A percentile compares a stretch with the other conserved stretches of the same genome.
Conservation (phyloP, 441 rosid genomes). For the Isatis lusitanica region DNA sequence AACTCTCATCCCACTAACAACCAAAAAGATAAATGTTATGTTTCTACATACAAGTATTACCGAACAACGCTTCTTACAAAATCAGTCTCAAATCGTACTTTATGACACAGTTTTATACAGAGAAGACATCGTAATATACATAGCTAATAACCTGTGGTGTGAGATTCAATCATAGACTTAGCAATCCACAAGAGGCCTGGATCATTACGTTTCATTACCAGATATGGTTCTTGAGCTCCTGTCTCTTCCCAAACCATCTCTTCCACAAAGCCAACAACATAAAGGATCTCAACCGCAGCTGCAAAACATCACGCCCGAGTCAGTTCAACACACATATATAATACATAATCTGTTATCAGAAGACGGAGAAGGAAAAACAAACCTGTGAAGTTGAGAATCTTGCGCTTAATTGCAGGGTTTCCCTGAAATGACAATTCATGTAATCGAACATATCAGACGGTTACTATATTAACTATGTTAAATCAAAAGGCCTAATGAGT, state of each 20-base stretch:
- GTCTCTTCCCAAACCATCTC: slow-evolving; percentile 49
- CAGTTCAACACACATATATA: not conserved
- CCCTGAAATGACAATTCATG: slow-evolving; percentile 53
- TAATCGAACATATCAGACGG: not conserved
- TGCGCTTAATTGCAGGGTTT: slow-evolving; percentile 69
- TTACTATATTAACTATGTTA: not conserved
- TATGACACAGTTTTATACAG: slow-evolving; percentile 4
- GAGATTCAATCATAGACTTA: slow-evolving; percentile 71
- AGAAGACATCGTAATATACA: not conserved
- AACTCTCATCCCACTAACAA: too few relatives aligned
- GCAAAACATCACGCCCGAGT: slow-evolving; percentile 18
- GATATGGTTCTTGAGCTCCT: slow-evolving; percentile 58
- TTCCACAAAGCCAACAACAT: slow-evolving; percentile 72
- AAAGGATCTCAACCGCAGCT: slow-evolving; percentile 86
- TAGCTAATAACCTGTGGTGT: slow-evolving; percentile 43
- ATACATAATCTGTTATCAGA: not conserved
- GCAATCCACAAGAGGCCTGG: slow-evolving; percentile 95
- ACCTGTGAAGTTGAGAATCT: slow-evolving; percentile 68
- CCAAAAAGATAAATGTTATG: not conserved
- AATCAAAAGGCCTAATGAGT: not conserved
- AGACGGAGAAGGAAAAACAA: not conserved
- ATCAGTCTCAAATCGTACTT: slow-evolving; percentile 2
- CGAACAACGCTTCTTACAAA: not conserved
- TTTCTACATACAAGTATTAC: not conserved
- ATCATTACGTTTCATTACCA: slow-evolving; percentile 86